phyloP scores from a whole-genome alignment of 2,329 filamentous ascomycete species.

The Colletotrichum sp. region DNA sequence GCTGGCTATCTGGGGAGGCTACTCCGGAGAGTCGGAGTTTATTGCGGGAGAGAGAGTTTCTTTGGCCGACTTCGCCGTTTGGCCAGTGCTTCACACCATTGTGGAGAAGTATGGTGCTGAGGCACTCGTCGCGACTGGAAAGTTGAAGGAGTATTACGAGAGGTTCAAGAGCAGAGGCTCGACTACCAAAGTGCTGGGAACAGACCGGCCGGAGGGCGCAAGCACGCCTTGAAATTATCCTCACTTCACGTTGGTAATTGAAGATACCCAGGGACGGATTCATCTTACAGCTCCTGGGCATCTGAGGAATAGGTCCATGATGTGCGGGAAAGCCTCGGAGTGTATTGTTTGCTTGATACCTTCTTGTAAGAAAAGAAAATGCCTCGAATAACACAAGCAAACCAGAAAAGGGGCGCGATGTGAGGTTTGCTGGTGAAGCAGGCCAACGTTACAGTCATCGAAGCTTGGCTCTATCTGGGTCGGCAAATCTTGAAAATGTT shows the following conservation, averaged over 20 bases:
- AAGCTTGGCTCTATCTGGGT: neutral
- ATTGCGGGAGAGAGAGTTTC: conserved; percentile 47
- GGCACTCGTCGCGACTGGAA: conserved; percentile 31
- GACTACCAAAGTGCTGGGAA: conserved; percentile 25
- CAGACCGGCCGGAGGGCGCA: neutral
- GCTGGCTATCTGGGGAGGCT: conserved; percentile 45
- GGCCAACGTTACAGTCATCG: neutral
- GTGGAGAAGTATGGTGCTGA: conserved; percentile 35
- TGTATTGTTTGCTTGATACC: neutral
- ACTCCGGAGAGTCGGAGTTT: conserved; percentile 42
- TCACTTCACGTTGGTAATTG: neutral
- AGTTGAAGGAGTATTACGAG: conserved; percentile 43
- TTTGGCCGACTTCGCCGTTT: conserved; percentile 61
- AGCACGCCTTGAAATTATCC: neutral
- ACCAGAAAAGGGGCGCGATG: neutral
- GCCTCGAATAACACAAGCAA: neutral
- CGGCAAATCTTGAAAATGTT: neutral
- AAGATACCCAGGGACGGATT: neutral
- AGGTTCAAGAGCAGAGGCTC: conserved; percentile 26
- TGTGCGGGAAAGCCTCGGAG: neutral
- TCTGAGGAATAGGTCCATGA: neutral
- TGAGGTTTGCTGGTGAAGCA: neutral
- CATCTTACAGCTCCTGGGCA: neutral
- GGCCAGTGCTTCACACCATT: conserved; percentile 58
- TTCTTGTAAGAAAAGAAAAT: neutral